Percentiles rank a stretch among this genome's conserved stretches.
phyloP scores from a whole-genome alignment of 345 rosid genomes.

The Microcos paniculata region DNA sequence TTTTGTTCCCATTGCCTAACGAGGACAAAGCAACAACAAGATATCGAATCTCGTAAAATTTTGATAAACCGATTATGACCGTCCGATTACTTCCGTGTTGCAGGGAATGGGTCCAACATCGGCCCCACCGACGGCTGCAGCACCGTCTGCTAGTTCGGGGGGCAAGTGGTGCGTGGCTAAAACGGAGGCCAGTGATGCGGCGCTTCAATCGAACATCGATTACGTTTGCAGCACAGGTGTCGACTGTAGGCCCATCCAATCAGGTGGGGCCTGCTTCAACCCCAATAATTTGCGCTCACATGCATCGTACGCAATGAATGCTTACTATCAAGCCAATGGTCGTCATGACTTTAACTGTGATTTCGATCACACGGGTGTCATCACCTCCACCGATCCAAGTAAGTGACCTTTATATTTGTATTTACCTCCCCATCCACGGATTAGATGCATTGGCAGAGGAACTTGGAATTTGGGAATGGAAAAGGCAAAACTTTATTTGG shows the following conservation, averaged over 20 bases:
- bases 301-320: slow-evolving; percentile 69
- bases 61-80: neutral
- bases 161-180: slow-evolving; percentile 60
- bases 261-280: slow-evolving; percentile 53
- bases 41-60: neutral
- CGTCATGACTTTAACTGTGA: slow-evolving; percentile 48
- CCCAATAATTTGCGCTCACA: slow-evolving; percentile 59
- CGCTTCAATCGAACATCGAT: slow-evolving; percentile 64
- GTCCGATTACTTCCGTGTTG: neutral
- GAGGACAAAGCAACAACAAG: neutral
- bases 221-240: slow-evolving; percentile 55
- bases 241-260: slow-evolving; percentile 53
- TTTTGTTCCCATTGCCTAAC: neutral
- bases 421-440: too few relatives aligned
- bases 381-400: slow-evolving; percentile 60
- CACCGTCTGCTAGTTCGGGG: slow-evolving; percentile 26
- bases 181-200: slow-evolving; percentile 38
- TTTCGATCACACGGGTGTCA: slow-evolving; percentile 47
- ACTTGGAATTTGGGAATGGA: too few relatives aligned
- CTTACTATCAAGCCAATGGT: slow-evolving; percentile 55
- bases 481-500: too few relatives aligned
- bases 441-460: neutral
- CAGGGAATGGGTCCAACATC: slow-evolving; percentile 42
- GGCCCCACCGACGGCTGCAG: slow-evolving; percentile 17
- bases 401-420: neutral